Evolutionary conservation across 2,329 filamentous ascomycete genomes (phyloP).

Genomic region (Botryotinia narcissicola): DNA sequence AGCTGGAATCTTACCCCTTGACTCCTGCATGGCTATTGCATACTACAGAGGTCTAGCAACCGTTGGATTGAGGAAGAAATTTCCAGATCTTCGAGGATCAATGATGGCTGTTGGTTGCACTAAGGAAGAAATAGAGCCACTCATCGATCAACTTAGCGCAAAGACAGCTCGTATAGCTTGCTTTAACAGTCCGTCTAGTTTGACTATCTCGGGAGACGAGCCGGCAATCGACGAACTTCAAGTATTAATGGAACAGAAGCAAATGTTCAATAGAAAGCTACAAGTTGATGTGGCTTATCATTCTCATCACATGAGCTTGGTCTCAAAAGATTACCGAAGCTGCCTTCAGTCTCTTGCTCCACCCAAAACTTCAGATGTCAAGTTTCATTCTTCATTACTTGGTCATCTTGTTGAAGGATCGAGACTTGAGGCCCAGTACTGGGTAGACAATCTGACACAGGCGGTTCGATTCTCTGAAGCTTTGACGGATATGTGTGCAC

Average conservation of each 20-base stretch:
- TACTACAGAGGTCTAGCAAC: slow-evolving; percentile 35
- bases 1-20: slow-evolving; percentile 27
- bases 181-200: slow-evolving; percentile 30
- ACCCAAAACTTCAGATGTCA: slow-evolving; percentile 18
- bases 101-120: slow-evolving; percentile 49
- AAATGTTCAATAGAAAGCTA: slow-evolving; percentile 29
- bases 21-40: slow-evolving; percentile 32
- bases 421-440: slow-evolving; percentile 43
- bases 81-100: slow-evolving; percentile 40
- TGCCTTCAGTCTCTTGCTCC: slow-evolving; percentile 13
- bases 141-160: slow-evolving; percentile 12
- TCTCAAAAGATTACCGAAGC: slow-evolving; percentile 15
- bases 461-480: slow-evolving; percentile 46
- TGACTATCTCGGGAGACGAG: slow-evolving; percentile 32
- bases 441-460: slow-evolving; percentile 46
- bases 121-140: slow-evolving; percentile 27
- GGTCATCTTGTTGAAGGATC: slow-evolving; percentile 29
- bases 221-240: slow-evolving; percentile 25
- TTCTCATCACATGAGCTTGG: slow-evolving; percentile 20
- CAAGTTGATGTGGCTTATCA: slow-evolving; percentile 21
- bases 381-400: slow-evolving; percentile 46
- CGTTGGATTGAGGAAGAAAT: slow-evolving; percentile 37
- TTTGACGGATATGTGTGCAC: slow-evolving; percentile 34
- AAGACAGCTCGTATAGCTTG: slow-evolving; percentile 34
- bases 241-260: slow-evolving; percentile 26